These are phyloP conservation scores for Eucalyptus regnans DNA, from an alignment of 345 rosid species.

Conservation along the genomic window DNA sequence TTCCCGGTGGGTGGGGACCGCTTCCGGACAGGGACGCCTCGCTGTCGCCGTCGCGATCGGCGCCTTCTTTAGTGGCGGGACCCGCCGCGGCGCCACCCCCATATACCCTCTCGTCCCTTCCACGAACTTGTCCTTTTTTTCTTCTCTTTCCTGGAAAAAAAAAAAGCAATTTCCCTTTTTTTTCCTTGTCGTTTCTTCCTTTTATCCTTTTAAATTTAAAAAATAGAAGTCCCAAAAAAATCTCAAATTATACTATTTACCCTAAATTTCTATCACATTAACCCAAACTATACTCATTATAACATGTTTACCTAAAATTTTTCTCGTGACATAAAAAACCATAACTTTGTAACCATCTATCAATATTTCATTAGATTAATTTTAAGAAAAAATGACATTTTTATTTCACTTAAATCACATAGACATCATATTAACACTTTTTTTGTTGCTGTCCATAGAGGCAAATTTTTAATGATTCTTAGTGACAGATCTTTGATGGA, in stretches of 20 bases:
- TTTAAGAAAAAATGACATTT: no score
- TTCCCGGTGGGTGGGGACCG: background rate
- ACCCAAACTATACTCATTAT: no score
- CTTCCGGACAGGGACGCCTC: background rate
- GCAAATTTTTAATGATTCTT: accelerated
- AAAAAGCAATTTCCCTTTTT: no score
- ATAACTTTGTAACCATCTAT: accelerated
- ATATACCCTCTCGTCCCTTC: no score
- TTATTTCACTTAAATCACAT: no score
- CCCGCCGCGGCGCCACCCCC: background rate
- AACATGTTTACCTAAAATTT: accelerated
- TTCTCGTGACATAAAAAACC: no score
- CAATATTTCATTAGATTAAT: background rate
- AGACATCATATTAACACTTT: background rate
- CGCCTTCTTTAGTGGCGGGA: background rate
- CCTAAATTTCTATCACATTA: no score
- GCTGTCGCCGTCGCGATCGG: background rate
- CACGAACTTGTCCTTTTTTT: background rate
- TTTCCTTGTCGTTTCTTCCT: background rate
- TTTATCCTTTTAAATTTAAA: background rate
- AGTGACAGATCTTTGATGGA: accelerated
- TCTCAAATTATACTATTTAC: background rate
- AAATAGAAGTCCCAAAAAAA: background rate
- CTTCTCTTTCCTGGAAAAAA: no score
- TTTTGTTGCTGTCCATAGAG: no score